Base-by-base conservation (phyloP, 495 filamentous ascomycete species). In the Patellaria atrata region DNA sequence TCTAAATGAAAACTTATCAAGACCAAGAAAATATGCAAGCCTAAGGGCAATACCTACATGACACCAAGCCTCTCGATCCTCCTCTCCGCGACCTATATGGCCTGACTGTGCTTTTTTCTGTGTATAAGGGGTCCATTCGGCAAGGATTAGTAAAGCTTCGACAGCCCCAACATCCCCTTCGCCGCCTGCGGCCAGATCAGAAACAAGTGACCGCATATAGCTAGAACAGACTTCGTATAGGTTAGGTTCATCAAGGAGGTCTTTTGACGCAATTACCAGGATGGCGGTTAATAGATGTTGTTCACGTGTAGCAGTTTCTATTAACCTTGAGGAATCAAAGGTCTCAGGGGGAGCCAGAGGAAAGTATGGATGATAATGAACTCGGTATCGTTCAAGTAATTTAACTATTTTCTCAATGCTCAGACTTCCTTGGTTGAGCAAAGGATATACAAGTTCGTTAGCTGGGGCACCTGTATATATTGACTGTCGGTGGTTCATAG, bases 21-120 rank as follows among this genome's bases (percentile, higher is more conserved):
- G 47, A 9, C 63, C 72, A 4, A 74, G 61, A 38, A 73, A 75
- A 43, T 76, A 76, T 0, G 68, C 73, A n/a, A 73, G 67, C 24
- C 73, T 62, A 8, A 78, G 44, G 1, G 73, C 73, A 4, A 70
- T 62, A 4, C 73, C 73, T 8, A 75, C 69, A 48, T 76, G 72
- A 72, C 76, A 76, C 73, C 73, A 78, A 3, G 70, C 68, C 21
- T 71, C 70, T 26, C 71, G 62, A 43, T 78, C 73, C 50, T 78
- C 73, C 51, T 76, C 70, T 7, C 72, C 73, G 19, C 68, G 61
- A 0, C 73, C 73, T 10, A 76, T 69, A 12, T 64, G 57, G 38
- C 69, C 65, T 41, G 64, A 27, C 56, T 59, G 57, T 3, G 67
- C 66, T 22, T 31, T 33, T 30, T 50, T 32, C 18, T 54, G 48